phyloP scores from a whole-genome alignment of 2,329 filamentous ascomycete genomes.

The Epichloe amarillans region DNA sequence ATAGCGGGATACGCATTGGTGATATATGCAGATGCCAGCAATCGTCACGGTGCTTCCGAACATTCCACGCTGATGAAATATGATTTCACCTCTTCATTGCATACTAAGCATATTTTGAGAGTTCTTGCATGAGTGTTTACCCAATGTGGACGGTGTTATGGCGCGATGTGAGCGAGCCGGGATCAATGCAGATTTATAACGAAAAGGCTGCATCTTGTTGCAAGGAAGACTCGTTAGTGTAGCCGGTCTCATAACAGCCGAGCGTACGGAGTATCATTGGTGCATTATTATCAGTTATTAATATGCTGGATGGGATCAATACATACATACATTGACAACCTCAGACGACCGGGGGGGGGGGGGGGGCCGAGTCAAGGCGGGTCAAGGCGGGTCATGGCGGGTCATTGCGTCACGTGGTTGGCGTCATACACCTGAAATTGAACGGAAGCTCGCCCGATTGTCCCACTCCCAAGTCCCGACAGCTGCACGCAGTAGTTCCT shows the following conservation, averaged over 20 bases:
- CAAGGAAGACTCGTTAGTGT: too few relatives aligned
- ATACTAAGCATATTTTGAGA: background rate
- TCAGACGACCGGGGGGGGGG: too few relatives aligned
- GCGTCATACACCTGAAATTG: slow-evolving; percentile 2
- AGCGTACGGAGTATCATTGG: background rate
- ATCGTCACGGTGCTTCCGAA: background rate
- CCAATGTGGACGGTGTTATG: too few relatives aligned
- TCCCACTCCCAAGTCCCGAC: background rate
- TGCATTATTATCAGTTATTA: too few relatives aligned
- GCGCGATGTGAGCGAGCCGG: too few relatives aligned
- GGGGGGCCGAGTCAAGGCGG: too few relatives aligned
- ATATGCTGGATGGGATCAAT: background rate
- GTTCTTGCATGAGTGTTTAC: too few relatives aligned
- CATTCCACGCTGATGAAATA: background rate
- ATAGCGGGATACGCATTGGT: background rate
- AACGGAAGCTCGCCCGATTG: background rate
- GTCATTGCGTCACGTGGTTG: slow-evolving; percentile 4
- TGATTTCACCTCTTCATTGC: background rate
- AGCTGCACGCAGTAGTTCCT: background rate
- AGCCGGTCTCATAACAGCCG: background rate
- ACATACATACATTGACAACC: background rate
- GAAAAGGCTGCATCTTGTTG: too few relatives aligned
- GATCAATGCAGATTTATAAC: too few relatives aligned
- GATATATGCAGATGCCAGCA: slow-evolving; percentile 2
- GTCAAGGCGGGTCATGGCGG: background rate